Conservation (phyloP, 2,329 filamentous ascomycete genomes). For the Akanthomyces dipterigenus region DNA sequence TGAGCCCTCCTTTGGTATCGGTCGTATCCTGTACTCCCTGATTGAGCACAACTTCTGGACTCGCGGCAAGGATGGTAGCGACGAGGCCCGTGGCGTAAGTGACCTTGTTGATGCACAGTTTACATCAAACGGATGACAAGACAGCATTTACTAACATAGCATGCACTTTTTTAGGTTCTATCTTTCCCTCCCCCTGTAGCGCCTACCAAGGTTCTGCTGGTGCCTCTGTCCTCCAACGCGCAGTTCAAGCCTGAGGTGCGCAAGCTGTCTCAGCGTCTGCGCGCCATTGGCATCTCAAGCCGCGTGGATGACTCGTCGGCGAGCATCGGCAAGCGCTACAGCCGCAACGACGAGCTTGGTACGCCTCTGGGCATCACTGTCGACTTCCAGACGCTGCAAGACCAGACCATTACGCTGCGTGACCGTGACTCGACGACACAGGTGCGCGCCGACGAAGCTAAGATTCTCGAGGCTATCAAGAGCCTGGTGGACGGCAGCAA, state of each 20-base stretch:
- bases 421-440: conserved; percentile 89
- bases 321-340: conserved; percentile 90
- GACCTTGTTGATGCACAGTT: neutral
- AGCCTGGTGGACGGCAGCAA: conserved; percentile 43
- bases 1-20: conserved; percentile 96
- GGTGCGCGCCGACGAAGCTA: conserved; percentile 75
- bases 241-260: conserved; percentile 74
- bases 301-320: conserved; percentile 86
- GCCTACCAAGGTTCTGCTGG: conserved; percentile 92
- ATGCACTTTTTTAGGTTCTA: conserved; percentile 34
- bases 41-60: conserved; percentile 97
- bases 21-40: conserved; percentile 84
- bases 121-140: neutral
- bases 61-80: conserved; percentile 53
- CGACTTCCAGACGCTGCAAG: conserved; percentile 91
- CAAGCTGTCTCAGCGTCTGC: conserved; percentile 67
- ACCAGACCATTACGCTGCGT: conserved; percentile 77
- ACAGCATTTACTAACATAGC: conserved; percentile 13
- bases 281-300: conserved; percentile 70
- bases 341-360: conserved; percentile 90
- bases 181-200: conserved; percentile 60
- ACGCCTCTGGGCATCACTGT: conserved; percentile 91
- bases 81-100: conserved; percentile 78
- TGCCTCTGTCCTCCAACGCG: conserved; percentile 75
- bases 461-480: conserved; percentile 69